Percentiles rank a stretch among this genome's conserved stretches.
phyloP scores from a whole-genome alignment of 495 filamentous ascomycete species.

The Podospora comata region DNA sequence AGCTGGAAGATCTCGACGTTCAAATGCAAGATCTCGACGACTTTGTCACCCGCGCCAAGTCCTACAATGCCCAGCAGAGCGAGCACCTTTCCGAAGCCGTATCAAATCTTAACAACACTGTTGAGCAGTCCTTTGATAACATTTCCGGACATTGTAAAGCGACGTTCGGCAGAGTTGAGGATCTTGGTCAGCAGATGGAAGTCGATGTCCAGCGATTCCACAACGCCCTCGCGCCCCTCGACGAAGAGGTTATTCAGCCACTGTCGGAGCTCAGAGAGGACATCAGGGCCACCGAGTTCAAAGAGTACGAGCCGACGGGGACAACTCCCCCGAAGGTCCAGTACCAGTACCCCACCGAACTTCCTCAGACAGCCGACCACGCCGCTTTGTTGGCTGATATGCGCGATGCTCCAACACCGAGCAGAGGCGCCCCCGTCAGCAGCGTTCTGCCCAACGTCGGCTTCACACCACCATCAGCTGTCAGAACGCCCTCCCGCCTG shows the following conservation, averaged over 20 bases:
- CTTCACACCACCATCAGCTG: slow-evolving; percentile 14
- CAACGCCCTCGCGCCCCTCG: slow-evolving; percentile 56
- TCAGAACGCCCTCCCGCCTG: neutral
- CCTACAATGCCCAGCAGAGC: slow-evolving; percentile 75
- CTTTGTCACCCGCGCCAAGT: slow-evolving; percentile 79
- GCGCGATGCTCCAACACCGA: slow-evolving; percentile 37
- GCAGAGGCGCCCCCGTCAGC: slow-evolving; percentile 9
- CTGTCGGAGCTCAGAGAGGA: slow-evolving; percentile 64
- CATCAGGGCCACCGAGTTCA: slow-evolving; percentile 58
- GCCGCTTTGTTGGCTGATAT: slow-evolving; percentile 62
- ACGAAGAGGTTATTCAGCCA: slow-evolving; percentile 59
- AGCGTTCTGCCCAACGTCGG: slow-evolving; percentile 39
- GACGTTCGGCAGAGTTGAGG: slow-evolving; percentile 57
- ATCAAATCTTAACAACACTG: slow-evolving; percentile 55
- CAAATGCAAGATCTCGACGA: slow-evolving; percentile 89
- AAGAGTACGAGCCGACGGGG: slow-evolving; percentile 80
- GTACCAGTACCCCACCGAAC: slow-evolving; percentile 70
- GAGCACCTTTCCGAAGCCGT: slow-evolving; percentile 61
- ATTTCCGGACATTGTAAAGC: slow-evolving; percentile 63
- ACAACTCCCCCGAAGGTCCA: slow-evolving; percentile 73
- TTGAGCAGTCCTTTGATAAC: slow-evolving; percentile 65
- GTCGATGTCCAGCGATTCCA: slow-evolving; percentile 51
- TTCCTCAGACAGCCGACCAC: slow-evolving; percentile 75
- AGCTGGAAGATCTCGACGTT: slow-evolving; percentile 77
- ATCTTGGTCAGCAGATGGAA: slow-evolving; percentile 62